Conservation (phyloP, 2,329 filamentous ascomycete species). For the Akanthomyces muscarius region DNA sequence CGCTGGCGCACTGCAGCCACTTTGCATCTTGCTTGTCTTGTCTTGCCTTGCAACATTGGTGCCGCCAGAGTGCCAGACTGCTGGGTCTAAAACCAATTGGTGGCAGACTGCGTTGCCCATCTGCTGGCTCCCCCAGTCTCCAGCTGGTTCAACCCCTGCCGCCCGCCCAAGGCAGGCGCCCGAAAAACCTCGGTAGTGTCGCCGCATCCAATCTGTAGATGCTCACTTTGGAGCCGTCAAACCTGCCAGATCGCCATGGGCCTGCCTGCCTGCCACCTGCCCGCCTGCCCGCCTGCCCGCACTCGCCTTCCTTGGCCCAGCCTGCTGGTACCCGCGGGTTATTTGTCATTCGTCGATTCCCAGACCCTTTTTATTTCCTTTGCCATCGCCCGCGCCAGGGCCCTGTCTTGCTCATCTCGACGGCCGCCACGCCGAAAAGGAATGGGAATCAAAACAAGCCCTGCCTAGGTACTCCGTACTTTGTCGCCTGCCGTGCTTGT, state of each 20-base stretch:
- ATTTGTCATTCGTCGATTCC: background rate
- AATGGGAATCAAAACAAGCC: slow-evolving; percentile 8
- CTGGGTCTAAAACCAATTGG: too few species aligned
- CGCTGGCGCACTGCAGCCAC: background rate
- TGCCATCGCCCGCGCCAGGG: background rate
- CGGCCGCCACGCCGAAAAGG: slow-evolving; percentile 14
- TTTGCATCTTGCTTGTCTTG: too few species aligned
- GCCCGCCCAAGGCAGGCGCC: background rate
- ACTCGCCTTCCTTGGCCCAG: background rate
- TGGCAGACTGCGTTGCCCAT: too few species aligned
- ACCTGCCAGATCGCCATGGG: too few species aligned
- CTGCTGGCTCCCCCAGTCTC: too few species aligned
- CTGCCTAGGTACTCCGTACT: too few species aligned
- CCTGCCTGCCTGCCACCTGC: too few species aligned
- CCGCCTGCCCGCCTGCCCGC: too few species aligned
- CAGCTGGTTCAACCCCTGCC: background rate
- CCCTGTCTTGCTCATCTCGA: slow-evolving; percentile 17
- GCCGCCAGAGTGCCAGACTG: too few species aligned
- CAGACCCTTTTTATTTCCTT: background rate
- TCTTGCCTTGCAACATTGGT: too few species aligned
- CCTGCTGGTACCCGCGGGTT: background rate
- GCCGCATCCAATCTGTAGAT: background rate
- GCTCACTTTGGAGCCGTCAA: background rate
- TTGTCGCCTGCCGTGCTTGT: background rate
- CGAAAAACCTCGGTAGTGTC: background rate